Evolutionary conservation across 306 rosid genomes (phyloP), one percentile per base, ranked within the genome.

Genomic region (Morella rubra): DNA sequence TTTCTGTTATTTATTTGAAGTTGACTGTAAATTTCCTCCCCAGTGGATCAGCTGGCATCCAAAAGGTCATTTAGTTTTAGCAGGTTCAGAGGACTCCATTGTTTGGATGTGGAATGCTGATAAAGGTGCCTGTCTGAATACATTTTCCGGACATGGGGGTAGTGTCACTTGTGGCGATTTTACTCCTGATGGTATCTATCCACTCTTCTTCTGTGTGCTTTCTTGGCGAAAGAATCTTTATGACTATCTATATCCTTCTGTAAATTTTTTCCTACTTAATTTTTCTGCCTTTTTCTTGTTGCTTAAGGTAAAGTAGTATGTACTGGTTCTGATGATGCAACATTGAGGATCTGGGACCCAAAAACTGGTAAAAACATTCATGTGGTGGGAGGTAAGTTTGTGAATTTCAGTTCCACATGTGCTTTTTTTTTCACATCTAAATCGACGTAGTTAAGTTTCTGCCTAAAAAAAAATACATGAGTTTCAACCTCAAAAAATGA

Each of bases 31-130:
- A 46, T 53, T 83, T 76, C 71, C 58, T 77, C 85, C 76, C 77
- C 85, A 95, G 99, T 95, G 99, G 99, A 83, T 95, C 50, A 83
- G 81, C 79, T 95, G 99, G 99, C 96, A 95, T 87, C 97, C 99
- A 32, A 89, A 86, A 80, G 97, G 96, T 71, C 91, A 88, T 79
- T 41, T 88, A 60, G 86, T 95, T 71, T 80, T 95, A 79, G 99
- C 93, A 76, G 97, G 97, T 91, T 89, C 92, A 16, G 96, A 95
- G 71, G 97, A 95, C 73, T 85, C 84, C 65, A 80, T 80, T 0
- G 90, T 84, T 74, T 95, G 97, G 99, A 90, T 92, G 97, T 95
- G 99, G 97, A 89, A 95, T 87, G 87, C 90, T 16, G 92, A 90
- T 78, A 86, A 20, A 56, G 87, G 80, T 8, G 77, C 81, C 77